Evolutionary conservation across 176 grass and related monocot genomes (phyloP), one percentile per base, ranked within the genome.

Genomic region (Phyllostachys edulis): DNA sequence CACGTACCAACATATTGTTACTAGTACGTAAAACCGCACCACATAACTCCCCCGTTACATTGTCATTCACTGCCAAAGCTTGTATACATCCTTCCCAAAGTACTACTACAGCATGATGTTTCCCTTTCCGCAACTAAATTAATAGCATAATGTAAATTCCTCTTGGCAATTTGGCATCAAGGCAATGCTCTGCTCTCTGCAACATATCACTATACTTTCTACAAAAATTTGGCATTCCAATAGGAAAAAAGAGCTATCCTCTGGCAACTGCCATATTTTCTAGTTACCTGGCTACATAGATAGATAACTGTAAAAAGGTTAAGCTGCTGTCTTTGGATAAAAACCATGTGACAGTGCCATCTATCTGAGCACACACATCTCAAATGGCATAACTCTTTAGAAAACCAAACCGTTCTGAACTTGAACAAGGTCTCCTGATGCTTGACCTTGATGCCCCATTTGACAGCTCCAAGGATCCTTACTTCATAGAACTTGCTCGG

Each of bases 401-500:
- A 73, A 87, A 90, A 47, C 84, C 79, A 41, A 90, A 71, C n/a
- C 59, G 79, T 12, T 39, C 83, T 78, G 88, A 90, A 67, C 39
- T 66, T 8, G 82, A 67, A 9, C 62, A 50, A 50, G 74, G 51
- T 77, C 47, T 82, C 29, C 51, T 78, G 67, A 65, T 52, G n/a
- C 16, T 75, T 60, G 75, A 34, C 23, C 12, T 79, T 74, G 46
- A 55, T 9, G 41, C 68, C 0, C 23, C 40, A 39, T 56, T 90
- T 0, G 12, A 62, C 38, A 47, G 26, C 41, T 75, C 76, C 0
- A 20, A 70, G 9, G 78, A 21, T 45, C 83, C 83, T 82, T 90
- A 66, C 83, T 82, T 87, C 80, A 87, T 68, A 68, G 79, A 90
- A 69, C 67, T 79, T 50, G 73, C 67, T 67, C 80, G 85, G 74